Evolutionary conservation across 768 basidiomycete genomes (phyloP), one percentile per base, ranked within the genome.

Genomic region (Leccinum disarticulatum): DNA sequence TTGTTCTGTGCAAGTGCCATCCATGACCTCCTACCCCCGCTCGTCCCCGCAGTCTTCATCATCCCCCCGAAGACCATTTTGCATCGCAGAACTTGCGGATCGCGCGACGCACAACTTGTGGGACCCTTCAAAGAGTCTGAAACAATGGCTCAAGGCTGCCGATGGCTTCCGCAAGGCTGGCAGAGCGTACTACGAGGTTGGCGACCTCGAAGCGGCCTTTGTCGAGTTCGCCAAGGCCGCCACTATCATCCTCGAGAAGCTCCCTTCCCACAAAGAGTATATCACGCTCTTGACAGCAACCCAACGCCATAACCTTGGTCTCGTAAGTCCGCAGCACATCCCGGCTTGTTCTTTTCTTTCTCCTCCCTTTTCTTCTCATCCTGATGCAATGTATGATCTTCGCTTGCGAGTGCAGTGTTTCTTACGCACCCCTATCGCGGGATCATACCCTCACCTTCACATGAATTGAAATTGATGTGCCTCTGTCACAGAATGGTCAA

Each of bases 251-350:
- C 81, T 91, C 11, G 90, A 93, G 76, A 87, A 83, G 63, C 76
- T 93, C n/a, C 91, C 91, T 0, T 75, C 77, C 1, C 91, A 93
- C 74, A 76, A 79, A 55, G 86, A 90, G 48, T 93, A 88, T 69
- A 66, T 79, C 35, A 76, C 75, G 1, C 71, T 84, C 49, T 71
- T 93, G 65, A 86, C 70, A 49, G 56, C 74, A 6, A 76, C 79
- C 11, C 91, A 93, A 66, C 80, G 86, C 55, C 76, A 83, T 54
- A 90, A 90, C 71, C 79, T 93, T 17, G 81, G 79, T 33, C 71
- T 84, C 77, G 91, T 93, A 72, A 73, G 90, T 84, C 68, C 63
- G 65, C 68, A 70, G 68, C 15, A 56, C 53, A 54, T 51, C 25
- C 17, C 17, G 22, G 52, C 46, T 51, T 13, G 17, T 33, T 25